These are phyloP conservation scores for Cryphonectria radicalis DNA, from an alignment of 2,329 filamentous ascomycete species.

Conservation along the genomic window DNA sequence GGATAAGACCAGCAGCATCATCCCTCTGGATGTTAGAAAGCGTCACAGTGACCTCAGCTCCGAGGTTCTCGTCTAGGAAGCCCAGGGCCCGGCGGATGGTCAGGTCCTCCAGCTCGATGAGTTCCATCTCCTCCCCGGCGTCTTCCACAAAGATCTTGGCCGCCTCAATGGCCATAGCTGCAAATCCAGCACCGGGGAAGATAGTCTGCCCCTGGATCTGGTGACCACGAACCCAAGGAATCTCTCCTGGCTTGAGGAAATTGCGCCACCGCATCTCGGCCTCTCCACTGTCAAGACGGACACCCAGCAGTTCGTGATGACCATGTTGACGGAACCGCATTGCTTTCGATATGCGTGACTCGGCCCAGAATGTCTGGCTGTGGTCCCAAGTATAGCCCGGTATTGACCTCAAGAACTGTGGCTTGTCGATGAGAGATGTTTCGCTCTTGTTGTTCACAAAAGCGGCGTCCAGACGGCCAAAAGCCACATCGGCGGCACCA, in stretches of 20 bases:
- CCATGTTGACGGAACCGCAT: constrained; percentile 4
- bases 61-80: constrained; percentile 1
- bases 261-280: constrained; percentile 37
- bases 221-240: constrained; percentile 48
- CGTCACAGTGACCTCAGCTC: not conserved
- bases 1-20: not conserved
- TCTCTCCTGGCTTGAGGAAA: constrained; percentile 33
- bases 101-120: constrained; percentile 2
- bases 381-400: constrained; percentile 56
- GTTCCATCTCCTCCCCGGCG: not conserved
- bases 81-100: not conserved
- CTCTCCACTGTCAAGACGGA: constrained; percentile 31
- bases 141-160: constrained; percentile 29
- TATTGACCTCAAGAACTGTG: constrained; percentile 28
- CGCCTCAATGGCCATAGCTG: constrained; percentile 33
- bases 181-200: constrained; percentile 41
- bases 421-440: no score
- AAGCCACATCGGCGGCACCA: not conserved
- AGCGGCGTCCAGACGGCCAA: not conserved
- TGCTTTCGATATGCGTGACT: constrained; percentile 43
- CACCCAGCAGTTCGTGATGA: constrained; percentile 28
- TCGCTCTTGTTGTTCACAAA: no score
- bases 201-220: constrained; percentile 39
- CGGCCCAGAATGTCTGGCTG: constrained; percentile 42
- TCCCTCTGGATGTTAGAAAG: not conserved